Base-by-base conservation (phyloP, 2,329 filamentous ascomycete species). In the Thielaviopsis musarum region DNA sequence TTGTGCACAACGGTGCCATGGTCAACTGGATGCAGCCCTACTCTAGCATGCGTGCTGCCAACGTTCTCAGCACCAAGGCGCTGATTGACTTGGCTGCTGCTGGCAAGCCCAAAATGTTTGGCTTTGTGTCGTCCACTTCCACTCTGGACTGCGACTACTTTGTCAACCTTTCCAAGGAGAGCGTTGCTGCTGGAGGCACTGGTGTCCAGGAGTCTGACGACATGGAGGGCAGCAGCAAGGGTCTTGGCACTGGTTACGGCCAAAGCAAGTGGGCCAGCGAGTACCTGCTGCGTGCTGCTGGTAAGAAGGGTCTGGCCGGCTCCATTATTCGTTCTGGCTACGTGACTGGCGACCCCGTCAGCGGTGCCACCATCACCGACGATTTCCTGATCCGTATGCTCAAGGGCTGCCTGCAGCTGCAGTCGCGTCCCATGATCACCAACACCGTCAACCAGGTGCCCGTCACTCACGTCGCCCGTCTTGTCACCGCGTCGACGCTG, bases 391-490 rank as follows among this genome's bases (percentile, higher is more conserved):
- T 95, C 64, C 82, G 91, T 48, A 81, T 96, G 72, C 73, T 85
- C 60, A 95, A 96, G 73, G 91, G 89, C 60, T 95, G 89, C 66
- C 75, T 95, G 56, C 91, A 97, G 70, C 76, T 96, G 2, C 74
- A 74, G 2, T 76, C 77, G 2, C 78, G 88, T 0, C 91, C 91
- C 1, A 78, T 80, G 64, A 94, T 96, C 65, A 72, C 77, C 69
- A 97, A 95, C 74, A 88, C 88, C 0, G 82, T 96, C 70, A 97
- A 96, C 73, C 82, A 85, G 70, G 87, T 95, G 0, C 91, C 91
- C 0, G 90, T 95, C 26, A 82, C 83, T 63, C 88, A 95, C 64
- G 90, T 96, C 41, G 81, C 85, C 1, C 78, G 81, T n/a, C 80
- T 95, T 7, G 85, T 95, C 26, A 82, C 89, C 19, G 88, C 90